Conservation (phyloP, 208 protist species). For the Leishmania arabica region DNA sequence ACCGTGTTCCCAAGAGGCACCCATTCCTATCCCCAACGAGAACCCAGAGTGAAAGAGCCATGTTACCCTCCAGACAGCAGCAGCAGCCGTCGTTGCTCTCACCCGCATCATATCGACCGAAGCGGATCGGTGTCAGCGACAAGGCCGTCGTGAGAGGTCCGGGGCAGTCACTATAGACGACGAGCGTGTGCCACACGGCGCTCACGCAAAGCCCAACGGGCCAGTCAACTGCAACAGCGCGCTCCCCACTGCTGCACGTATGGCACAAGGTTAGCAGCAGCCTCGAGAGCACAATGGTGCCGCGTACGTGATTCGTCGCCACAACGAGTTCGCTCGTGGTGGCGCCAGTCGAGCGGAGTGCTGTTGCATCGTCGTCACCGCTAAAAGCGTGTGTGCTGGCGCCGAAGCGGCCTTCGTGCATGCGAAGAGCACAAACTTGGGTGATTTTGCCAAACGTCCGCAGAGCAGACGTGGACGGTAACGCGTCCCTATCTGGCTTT, state of each 20-base stretch:
- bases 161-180: conserved; percentile 17
- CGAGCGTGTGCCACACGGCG: conserved; percentile 10
- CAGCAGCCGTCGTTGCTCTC: background rate
- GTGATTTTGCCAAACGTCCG: conserved; percentile 24
- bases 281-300: conserved; percentile 19
- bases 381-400: background rate
- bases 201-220: background rate
- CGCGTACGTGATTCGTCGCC: conserved; percentile 21
- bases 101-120: background rate
- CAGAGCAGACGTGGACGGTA: conserved; percentile 1
- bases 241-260: background rate
- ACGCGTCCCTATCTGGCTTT: background rate
- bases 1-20: conserved; percentile 7
- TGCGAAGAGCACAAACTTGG: background rate
- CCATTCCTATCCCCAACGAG: conserved; percentile 26
- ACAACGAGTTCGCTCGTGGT: conserved; percentile 12
- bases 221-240: background rate
- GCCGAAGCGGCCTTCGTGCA: background rate
- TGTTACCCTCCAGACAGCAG: background rate
- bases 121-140: background rate
- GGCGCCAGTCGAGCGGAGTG: background rate
- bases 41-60: conserved; percentile 12
- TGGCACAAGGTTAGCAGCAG: background rate
- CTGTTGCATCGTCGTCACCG: background rate
- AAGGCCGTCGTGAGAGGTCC: conserved; percentile 21